These are phyloP conservation scores for Ceratorhiza oryzae-sativae DNA, from an alignment of 1,284 basidiomycete species.

Conservation along the genomic window DNA sequence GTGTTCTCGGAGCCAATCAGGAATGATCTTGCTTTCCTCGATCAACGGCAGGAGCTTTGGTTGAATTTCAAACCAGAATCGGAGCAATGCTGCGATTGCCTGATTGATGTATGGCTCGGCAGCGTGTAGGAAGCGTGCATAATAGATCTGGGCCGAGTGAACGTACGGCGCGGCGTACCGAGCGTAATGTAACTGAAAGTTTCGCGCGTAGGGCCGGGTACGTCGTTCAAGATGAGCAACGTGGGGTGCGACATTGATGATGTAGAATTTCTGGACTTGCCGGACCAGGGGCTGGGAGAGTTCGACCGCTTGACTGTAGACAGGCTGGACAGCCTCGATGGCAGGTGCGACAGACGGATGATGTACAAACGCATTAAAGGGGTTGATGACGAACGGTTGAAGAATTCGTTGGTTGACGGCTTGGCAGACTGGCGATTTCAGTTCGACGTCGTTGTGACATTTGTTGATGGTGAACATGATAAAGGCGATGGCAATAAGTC, in stretches of 20 bases:
- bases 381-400: slow-evolving; percentile 20
- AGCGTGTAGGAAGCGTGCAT: slow-evolving; percentile 21
- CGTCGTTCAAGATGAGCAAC: slow-evolving; percentile 25
- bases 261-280: background rate
- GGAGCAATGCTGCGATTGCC: slow-evolving; percentile 15
- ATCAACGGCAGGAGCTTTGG: slow-evolving; percentile 37
- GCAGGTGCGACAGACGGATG: slow-evolving; percentile 38
- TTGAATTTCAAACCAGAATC: slow-evolving; percentile 31
- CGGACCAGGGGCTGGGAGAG: slow-evolving; percentile 16
- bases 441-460: slow-evolving; percentile 32
- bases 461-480: slow-evolving; percentile 21
- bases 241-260: slow-evolving; percentile 39
- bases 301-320: slow-evolving; percentile 12
- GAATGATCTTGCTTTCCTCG: slow-evolving; percentile 39
- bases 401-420: slow-evolving; percentile 34
- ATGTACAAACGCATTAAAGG: slow-evolving; percentile 21
- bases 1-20: slow-evolving; percentile 31
- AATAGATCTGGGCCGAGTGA: slow-evolving; percentile 22
- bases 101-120: slow-evolving; percentile 41
- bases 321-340: slow-evolving; percentile 17
- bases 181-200: slow-evolving; percentile 38
- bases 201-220: slow-evolving; percentile 39
- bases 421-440: slow-evolving; percentile 34
- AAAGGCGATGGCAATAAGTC: slow-evolving; percentile 20
- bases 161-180: slow-evolving; percentile 32